Conservation (phyloP, 805 yeast genomes). For the Wickerhamia fluorescens region DNA sequence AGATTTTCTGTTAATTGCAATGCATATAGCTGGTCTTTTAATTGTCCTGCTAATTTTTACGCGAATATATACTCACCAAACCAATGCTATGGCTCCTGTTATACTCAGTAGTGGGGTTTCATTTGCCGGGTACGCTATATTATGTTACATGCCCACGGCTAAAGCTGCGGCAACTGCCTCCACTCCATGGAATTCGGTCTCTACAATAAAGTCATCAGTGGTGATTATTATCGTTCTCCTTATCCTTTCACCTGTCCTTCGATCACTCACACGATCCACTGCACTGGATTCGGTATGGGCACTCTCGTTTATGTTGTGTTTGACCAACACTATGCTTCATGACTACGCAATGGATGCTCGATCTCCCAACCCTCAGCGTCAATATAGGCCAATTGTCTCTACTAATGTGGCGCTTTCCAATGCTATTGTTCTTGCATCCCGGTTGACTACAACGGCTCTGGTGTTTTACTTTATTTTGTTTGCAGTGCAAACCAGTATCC, state of each 20-base stretch:
- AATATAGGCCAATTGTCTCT: slow-evolving; percentile 51
- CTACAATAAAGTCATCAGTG: slow-evolving; percentile 14
- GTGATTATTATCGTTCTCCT: slow-evolving; percentile 65
- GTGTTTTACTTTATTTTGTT: slow-evolving; percentile 82
- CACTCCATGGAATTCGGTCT: slow-evolving; percentile 5
- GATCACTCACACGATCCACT: slow-evolving; percentile 81
- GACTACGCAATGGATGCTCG: slow-evolving; percentile 55
- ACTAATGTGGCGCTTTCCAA: slow-evolving; percentile 81
- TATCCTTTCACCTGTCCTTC: slow-evolving; percentile 82
- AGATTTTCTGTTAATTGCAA: slow-evolving; percentile 63
- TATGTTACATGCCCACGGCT: background rate
- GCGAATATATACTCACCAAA: slow-evolving; percentile 44
- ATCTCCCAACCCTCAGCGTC: slow-evolving; percentile 4
- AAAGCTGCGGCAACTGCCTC: background rate
- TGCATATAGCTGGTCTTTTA: slow-evolving; percentile 59
- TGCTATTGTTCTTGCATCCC: slow-evolving; percentile 85
- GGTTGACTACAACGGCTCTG: slow-evolving; percentile 62
- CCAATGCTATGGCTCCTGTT: slow-evolving; percentile 45
- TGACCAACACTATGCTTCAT: slow-evolving; percentile 59
- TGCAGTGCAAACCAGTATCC: slow-evolving; percentile 61
- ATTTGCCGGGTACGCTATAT: slow-evolving; percentile 23
- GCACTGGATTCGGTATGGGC: slow-evolving; percentile 96
- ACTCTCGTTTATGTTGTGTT: slow-evolving; percentile 68
- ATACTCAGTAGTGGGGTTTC: slow-evolving; percentile 17
- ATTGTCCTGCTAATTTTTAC: slow-evolving; percentile 63